Evolutionary conservation across 768 basidiomycete species (phyloP).

Genomic region (Lepiota brunneoincarnata): DNA sequence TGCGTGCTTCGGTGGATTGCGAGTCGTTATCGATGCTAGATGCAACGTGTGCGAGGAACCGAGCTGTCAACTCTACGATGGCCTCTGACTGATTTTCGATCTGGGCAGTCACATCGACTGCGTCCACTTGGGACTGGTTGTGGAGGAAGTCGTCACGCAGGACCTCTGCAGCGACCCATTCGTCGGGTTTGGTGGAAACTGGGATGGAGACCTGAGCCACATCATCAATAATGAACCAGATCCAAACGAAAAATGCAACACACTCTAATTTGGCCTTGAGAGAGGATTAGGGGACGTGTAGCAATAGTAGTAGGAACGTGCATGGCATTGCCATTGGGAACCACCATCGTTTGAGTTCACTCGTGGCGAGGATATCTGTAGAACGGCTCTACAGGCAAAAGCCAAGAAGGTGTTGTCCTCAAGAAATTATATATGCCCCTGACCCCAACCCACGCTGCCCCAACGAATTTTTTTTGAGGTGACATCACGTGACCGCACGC

Average conservation of each 20-base stretch:
- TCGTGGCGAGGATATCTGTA: conserved; percentile 21
- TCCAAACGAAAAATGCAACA: conserved; percentile 18
- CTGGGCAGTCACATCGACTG: conserved; percentile 50
- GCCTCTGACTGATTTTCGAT: conserved; percentile 59
- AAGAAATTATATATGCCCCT: conserved; percentile 36
- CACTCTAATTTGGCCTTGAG: conserved; percentile 51
- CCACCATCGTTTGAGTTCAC: conserved; percentile 32
- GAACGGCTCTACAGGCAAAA: conserved; percentile 22
- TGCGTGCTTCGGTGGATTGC: conserved; percentile 50
- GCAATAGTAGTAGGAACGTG: conserved; percentile 32
- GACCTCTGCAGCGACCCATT: conserved; percentile 93
- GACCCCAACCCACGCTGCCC: conserved; percentile 40
- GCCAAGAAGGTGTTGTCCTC: conserved; percentile 18
- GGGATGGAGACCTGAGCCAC: conserved; percentile 73
- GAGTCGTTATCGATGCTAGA: conserved; percentile 56
- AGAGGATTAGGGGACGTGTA: conserved; percentile 47
- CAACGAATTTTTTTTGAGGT: conserved; percentile 39
- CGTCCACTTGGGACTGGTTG: conserved; percentile 54
- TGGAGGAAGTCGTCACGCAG: conserved; percentile 86
- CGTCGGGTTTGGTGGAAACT: conserved; percentile 73
- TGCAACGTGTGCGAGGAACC: conserved; percentile 79
- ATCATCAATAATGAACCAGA: conserved; percentile 8
- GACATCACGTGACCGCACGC: conserved; percentile 33
- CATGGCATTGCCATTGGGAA: conserved; percentile 35
- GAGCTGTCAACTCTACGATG: conserved; percentile 74